Conservation (phyloP, 768 basidiomycete species). For the Amanita brunnescens region DNA sequence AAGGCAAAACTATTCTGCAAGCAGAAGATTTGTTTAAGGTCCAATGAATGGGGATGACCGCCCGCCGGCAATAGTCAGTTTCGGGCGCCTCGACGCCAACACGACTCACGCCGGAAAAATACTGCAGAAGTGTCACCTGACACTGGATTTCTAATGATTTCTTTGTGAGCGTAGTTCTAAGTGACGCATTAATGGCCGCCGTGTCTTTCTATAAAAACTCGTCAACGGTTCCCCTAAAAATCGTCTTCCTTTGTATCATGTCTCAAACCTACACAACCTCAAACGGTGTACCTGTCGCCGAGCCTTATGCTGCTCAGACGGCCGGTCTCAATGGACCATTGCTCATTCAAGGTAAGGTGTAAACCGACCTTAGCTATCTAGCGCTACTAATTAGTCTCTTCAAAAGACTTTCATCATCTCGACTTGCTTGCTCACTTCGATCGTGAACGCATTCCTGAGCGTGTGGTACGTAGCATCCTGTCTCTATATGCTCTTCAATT, state of each 20-base stretch:
- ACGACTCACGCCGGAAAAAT: too few species aligned
- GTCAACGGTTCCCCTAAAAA: too few species aligned
- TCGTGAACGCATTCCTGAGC: constrained; percentile 93
- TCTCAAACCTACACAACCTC: constrained; percentile 80
- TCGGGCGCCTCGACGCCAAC: too few species aligned
- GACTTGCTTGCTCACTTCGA: constrained; percentile 90
- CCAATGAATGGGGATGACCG: too few species aligned
- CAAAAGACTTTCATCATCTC: constrained; percentile 77
- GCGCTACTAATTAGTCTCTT: constrained; percentile 9
- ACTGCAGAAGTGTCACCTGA: too few species aligned
- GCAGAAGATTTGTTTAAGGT: too few species aligned
- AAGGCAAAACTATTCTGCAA: too few species aligned
- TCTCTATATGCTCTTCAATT: constrained; percentile 15
- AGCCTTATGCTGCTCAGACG: constrained; percentile 76
- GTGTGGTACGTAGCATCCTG: constrained; percentile 48
- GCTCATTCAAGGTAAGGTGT: constrained; percentile 64
- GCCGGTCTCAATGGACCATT: constrained; percentile 74
- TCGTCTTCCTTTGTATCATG: constrained; percentile 43
- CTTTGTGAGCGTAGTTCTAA: too few species aligned
- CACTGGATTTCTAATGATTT: too few species aligned
- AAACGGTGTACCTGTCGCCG: constrained; percentile 65
- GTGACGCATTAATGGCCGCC: too few species aligned
- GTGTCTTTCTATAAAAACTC: too few species aligned
- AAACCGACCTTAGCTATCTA: background rate
- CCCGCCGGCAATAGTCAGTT: too few species aligned